phyloP scores from a whole-genome alignment of 345 rosid species.

The Melaleuca quinquenervia region DNA sequence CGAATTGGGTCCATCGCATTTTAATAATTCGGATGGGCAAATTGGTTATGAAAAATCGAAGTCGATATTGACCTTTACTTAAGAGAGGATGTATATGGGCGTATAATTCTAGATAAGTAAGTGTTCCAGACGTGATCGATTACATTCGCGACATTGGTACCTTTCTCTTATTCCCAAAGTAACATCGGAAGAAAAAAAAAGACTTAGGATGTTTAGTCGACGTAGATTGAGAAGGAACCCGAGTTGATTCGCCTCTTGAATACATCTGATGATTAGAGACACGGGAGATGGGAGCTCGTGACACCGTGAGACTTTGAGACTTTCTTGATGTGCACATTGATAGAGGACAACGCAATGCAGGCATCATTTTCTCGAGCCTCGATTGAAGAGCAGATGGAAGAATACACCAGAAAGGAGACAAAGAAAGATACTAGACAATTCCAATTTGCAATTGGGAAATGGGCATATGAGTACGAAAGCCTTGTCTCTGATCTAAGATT shows the following conservation, averaged over 20 bases:
- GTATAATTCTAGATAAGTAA: neutral
- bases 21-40: neutral
- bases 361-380: neutral
- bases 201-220: neutral
- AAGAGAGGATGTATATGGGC: neutral
- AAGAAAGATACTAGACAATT: neutral
- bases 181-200: neutral
- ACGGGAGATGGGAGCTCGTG: neutral
- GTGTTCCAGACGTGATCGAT: neutral
- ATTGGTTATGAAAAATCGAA: neutral
- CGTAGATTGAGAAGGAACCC: neutral
- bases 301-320: neutral
- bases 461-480: neutral
- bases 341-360: neutral
- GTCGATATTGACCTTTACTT: neutral
- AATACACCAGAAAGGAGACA: neutral
- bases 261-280: neutral
- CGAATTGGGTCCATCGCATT: neutral
- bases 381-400: neutral
- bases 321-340: neutral
- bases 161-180: neutral
- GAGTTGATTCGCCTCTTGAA: neutral
- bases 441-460: neutral
- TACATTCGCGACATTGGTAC: neutral
- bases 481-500: neutral